Percentiles rank a stretch among this genome's conserved stretches.
Evolutionary conservation across 2,329 filamentous ascomycete genomes (phyloP).

Genomic region (Herpotrichia juniperi): DNA sequence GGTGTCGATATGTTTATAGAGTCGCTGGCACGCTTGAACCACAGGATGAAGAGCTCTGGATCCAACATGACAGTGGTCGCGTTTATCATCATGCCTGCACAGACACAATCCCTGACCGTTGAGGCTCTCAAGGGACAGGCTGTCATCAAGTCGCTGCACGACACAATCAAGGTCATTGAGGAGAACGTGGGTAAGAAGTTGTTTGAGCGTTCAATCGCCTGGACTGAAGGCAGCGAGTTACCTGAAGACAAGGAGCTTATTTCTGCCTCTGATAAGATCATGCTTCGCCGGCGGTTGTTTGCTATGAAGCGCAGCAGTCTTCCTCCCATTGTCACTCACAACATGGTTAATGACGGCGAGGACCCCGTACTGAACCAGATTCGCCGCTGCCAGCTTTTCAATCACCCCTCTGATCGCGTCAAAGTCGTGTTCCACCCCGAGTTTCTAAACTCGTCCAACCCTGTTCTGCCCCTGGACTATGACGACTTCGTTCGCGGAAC

Average conservation of each 20-base stretch:
- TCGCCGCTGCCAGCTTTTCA: slow-evolving; percentile 94
- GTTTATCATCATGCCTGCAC: slow-evolving; percentile 98
- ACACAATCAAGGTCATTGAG: slow-evolving; percentile 92
- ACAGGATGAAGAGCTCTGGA: slow-evolving; percentile 81
- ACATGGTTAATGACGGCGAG: slow-evolving; percentile 93
- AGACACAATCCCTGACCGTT: slow-evolving; percentile 92
- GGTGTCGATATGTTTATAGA: slow-evolving; percentile 99
- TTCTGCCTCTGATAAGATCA: slow-evolving; percentile 86
- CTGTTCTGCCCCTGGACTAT: slow-evolving; percentile 93
- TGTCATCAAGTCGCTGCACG: slow-evolving; percentile 92
- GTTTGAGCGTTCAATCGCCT: slow-evolving; percentile 91
- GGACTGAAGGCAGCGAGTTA: slow-evolving; percentile 92
- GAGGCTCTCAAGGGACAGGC: slow-evolving; percentile 96
- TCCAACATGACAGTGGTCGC: slow-evolving; percentile 95
- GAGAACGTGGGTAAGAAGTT: slow-evolving; percentile 90
- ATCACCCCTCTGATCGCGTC: slow-evolving; percentile 91
- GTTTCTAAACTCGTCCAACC: slow-evolving; percentile 94
- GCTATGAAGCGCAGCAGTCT: slow-evolving; percentile 93
- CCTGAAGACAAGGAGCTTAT: slow-evolving; percentile 98
- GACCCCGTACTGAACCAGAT: slow-evolving; percentile 97
- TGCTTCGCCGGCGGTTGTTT: slow-evolving; percentile 88
- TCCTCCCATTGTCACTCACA: slow-evolving; percentile 96
- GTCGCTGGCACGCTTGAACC: slow-evolving; percentile 90
- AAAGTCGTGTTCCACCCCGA: slow-evolving; percentile 99
- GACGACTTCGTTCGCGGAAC: slow-evolving; percentile 98